Percentiles rank a stretch among this genome's conserved stretches.
phyloP scores from a whole-genome alignment of 73 alveolate genomes.

The Paramecium pentaurelia region DNA sequence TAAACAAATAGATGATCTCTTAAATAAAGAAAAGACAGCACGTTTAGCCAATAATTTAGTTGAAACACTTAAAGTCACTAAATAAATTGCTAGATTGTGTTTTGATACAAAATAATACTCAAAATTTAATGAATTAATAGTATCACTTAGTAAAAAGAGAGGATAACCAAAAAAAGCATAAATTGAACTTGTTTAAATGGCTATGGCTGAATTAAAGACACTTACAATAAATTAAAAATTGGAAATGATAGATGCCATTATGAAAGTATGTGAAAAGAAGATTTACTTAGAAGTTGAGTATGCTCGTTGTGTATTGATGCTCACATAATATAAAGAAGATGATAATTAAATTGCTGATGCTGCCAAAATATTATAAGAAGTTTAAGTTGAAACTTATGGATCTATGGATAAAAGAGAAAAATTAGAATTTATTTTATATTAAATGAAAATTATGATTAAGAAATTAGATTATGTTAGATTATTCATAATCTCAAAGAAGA shows the following conservation, averaged over 20 bases:
- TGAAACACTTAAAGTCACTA: constrained; percentile 66
- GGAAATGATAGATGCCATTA: constrained; percentile 66
- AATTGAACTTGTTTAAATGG: constrained; percentile 74
- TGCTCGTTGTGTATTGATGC: constrained; percentile 74
- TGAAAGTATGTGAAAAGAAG: constrained; percentile 83
- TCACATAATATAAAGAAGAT: constrained; percentile 76
- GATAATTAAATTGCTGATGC: constrained; percentile 88
- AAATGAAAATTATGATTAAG: constrained; percentile 80
- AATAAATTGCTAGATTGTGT: constrained; percentile 53
- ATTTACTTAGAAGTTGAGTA: constrained; percentile 86
- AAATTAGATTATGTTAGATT: constrained; percentile 84
- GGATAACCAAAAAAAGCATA: constrained; percentile 85
- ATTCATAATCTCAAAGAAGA: constrained; percentile 80
- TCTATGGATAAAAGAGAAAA: constrained; percentile 89
- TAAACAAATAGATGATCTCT: constrained; percentile 73
- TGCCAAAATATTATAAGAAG: constrained; percentile 87
- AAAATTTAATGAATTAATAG: constrained; percentile 67
- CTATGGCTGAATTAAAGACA: constrained; percentile 63
- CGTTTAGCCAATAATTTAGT: constrained; percentile 71
- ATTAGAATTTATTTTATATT: constrained; percentile 86
- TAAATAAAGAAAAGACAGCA: constrained; percentile 75
- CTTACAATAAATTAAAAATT: constrained; percentile 69
- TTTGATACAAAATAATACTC: constrained; percentile 64
- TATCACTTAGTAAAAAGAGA: constrained; percentile 69
- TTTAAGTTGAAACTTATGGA: constrained; percentile 94